These are phyloP conservation scores for Aspergillus pseudoglaucus DNA, from an alignment of 2,329 filamentous ascomycete species.

Conservation along the genomic window DNA sequence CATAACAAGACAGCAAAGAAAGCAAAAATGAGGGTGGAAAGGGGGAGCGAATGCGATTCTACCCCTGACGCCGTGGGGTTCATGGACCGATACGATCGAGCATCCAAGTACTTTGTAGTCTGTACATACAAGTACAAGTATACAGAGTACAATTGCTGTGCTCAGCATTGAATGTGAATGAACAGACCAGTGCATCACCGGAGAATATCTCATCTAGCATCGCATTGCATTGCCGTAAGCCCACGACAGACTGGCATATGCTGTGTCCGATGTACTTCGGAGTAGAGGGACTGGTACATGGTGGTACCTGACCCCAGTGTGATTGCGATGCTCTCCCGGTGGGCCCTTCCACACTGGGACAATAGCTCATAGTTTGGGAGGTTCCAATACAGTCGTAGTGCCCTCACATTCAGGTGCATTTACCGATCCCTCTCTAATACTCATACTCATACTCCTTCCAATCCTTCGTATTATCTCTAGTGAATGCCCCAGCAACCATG, in stretches of 20 bases:
- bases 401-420: background rate
- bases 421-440: no score
- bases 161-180: background rate
- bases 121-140: background rate
- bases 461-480: no score
- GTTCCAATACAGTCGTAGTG: background rate
- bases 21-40: background rate
- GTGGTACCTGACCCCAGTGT: background rate
- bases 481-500: no score
- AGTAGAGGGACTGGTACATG: background rate
- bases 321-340: background rate
- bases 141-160: background rate
- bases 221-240: background rate
- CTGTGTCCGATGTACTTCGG: background rate
- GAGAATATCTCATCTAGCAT: background rate
- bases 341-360: background rate
- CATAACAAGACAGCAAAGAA: background rate
- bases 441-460: no score
- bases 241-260: no score
- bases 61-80: conserved; percentile 6
- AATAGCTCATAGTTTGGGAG: background rate
- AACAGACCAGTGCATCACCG: background rate
- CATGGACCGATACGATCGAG: background rate
- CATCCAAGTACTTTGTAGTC: background rate
- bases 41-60: background rate